Evolutionary conservation across 2,329 filamentous ascomycete genomes (phyloP), one percentile per base, ranked within the genome.

Genomic region (Aspergillus pseudonomiae): DNA sequence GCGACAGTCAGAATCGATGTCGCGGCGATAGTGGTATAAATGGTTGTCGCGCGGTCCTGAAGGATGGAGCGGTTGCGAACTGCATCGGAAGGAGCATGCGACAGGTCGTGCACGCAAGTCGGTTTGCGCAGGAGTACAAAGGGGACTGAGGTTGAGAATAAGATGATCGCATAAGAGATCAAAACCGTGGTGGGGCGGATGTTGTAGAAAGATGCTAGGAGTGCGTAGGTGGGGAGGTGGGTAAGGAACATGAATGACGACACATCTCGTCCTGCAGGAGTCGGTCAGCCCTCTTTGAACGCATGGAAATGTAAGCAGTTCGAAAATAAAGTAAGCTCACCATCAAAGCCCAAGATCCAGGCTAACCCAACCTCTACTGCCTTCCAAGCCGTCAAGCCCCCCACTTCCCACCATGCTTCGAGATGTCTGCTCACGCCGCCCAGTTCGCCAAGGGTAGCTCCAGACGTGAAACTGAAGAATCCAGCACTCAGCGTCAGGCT

Each of bases 121-220:
- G 90, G 81, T 6, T 87, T 85, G 57, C 92, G 91, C 60, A 96
- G 82, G 50, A 95, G 84, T 64, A 86, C 83, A 78, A 96, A 94
- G 1, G 94, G 93, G 32, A 92, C 73, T 48, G 89, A 88, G 48
- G 88, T 87, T 3, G 91, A 87, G 63, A 89, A 71, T 59, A 91
- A 80, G 70, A 94, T 91, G 71, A 94, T 90, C 39, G 80, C 76
- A 57, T 93, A 84, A 41, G 87, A 87, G 45, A 85, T 80, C 34
- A 88, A 72, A 24, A 89, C 84, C 0, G 90, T 89, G 59, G 81
- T 77, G 30, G 86, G 81, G 30, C 86, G 85, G 68, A 96, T 84
- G 41, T 83, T 79, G 84, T 96, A 97, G 81, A 96, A 97, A 59
- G 88, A 88, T 34, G 84, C 83, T 32, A 96, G 83, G 50, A 97